Evolutionary conservation across 352 stramenopile species (phyloP).

Genomic region (Phytophthora aleatoria): DNA sequence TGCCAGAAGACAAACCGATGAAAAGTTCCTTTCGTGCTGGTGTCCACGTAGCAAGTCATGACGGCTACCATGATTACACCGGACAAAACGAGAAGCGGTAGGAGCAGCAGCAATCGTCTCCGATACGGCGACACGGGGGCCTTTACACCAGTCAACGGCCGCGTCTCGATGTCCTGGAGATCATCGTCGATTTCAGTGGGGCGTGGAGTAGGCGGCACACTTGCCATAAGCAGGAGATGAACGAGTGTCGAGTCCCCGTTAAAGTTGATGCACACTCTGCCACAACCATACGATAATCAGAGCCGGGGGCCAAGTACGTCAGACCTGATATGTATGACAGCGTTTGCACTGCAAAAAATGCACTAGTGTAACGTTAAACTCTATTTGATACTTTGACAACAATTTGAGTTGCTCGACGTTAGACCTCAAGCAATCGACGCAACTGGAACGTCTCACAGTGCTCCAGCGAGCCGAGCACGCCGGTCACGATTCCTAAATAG

Average conservation of each 20-base stretch:
- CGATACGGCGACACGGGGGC: conserved; percentile 10
- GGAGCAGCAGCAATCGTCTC: conserved; percentile 12
- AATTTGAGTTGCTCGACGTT: background rate
- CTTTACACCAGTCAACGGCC: conserved; percentile 11
- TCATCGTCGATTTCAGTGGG: conserved; percentile 19
- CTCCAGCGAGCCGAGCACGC: conserved; percentile 22
- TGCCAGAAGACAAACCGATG: conserved; percentile 17
- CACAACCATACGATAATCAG: conserved; percentile 25
- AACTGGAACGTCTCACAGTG: conserved; percentile 28
- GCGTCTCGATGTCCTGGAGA: conserved; percentile 17
- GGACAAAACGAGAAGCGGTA: conserved; percentile 17
- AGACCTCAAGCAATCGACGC: conserved; percentile 15
- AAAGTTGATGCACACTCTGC: background rate
- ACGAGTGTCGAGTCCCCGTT: background rate
- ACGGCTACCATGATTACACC: conserved; percentile 18
- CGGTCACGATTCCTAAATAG: conserved; percentile 32
- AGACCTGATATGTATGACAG: background rate
- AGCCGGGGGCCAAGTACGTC: conserved; percentile 12
- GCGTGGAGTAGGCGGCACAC: conserved; percentile 13
- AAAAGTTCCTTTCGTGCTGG: conserved; percentile 8
- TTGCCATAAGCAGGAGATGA: conserved; percentile 7
- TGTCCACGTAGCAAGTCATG: conserved; percentile 23
- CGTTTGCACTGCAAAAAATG: background rate
- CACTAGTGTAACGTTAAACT: background rate
- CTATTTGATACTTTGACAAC: conserved; percentile 9